Evolutionary conservation across 352 stramenopile genomes (phyloP), one percentile per base, ranked within the genome.

Genomic region (Pythium volutum): DNA sequence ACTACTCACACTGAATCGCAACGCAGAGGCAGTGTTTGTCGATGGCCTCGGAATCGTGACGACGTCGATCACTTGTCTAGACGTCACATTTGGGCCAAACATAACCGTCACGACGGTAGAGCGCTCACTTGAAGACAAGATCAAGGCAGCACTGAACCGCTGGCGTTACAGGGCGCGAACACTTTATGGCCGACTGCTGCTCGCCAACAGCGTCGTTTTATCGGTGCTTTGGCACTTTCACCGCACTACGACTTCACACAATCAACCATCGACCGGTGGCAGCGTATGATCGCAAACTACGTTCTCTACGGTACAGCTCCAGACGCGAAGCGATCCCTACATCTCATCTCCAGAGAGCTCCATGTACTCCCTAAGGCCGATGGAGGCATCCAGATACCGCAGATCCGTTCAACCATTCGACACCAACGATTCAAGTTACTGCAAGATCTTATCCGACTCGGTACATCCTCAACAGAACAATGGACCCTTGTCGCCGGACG

Each of bases 1-100:
- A 7, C 34, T 61, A n/a, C 33, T 70, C 18, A 33, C 31, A 5
- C 38, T 74, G 1, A 67, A 64, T 50, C 33, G 42, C 14, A 46
- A 55, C 48, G 22, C 22, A 34, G 29, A 34, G 29, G 29, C 10
- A 2, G 29, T 34, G 29, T n/a, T n/a, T n/a, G 10, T 33, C 29
- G 9, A 33, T 9, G 43, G 43, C 3, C 25, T 51, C 22, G 22
- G 11, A 6, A 4, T 26, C 43, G 43, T 42, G 12, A 42, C 36
- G 12, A 42, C 36, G 4, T 42, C 36, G 12, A 20, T 16, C 12
- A 16, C 5, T 16, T 42, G 16, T 16, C 36, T 42, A 4, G 36
- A 11, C 12, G 16, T 42, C 5, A 16, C 36, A 16, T 6, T 42
- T 4, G 36, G 36, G 16, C 36, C 36, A 11, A 5, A 4, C 12